A percentile compares a stretch with the other conserved stretches of the same genome.
phyloP scores from a whole-genome alignment of 2,329 filamentous ascomycete species.

The Neofusicoccum parvum region DNA sequence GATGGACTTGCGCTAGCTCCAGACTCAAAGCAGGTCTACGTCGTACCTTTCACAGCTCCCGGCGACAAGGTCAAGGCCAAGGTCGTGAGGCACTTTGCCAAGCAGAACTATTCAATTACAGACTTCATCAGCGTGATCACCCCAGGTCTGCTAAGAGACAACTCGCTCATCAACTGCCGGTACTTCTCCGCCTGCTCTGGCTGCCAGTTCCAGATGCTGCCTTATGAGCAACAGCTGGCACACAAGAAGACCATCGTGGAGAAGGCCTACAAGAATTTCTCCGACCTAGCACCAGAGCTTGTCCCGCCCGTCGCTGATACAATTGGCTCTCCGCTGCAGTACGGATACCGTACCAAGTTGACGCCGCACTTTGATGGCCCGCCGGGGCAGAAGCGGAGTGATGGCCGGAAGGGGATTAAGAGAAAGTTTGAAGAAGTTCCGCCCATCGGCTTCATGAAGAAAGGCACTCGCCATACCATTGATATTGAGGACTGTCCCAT shows the following conservation, averaged over 20 bases:
- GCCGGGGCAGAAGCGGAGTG: slow-evolving; percentile 51
- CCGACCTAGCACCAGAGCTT: slow-evolving; percentile 72
- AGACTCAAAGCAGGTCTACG: slow-evolving; percentile 71
- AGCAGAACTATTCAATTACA: slow-evolving; percentile 71
- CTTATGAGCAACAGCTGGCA: slow-evolving; percentile 80
- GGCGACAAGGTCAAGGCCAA: slow-evolving; percentile 81
- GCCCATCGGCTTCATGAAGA: slow-evolving; percentile 86
- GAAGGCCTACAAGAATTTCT: slow-evolving; percentile 91
- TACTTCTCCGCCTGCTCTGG: slow-evolving; percentile 90
- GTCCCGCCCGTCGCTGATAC: slow-evolving; percentile 80
- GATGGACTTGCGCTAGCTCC: slow-evolving; percentile 81
- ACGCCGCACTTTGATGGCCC: slow-evolving; percentile 94
- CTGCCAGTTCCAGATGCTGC: slow-evolving; percentile 97
- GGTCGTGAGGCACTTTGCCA: slow-evolving; percentile 69
- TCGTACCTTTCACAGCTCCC: slow-evolving; percentile 85
- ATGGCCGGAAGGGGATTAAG: slow-evolving; percentile 54
- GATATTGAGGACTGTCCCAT: slow-evolving; percentile 99
- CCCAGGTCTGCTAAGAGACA: slow-evolving; percentile 75
- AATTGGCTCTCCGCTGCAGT: slow-evolving; percentile 86
- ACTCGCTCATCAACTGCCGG: slow-evolving; percentile 73
- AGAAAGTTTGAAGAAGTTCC: slow-evolving; percentile 67
- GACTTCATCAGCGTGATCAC: slow-evolving; percentile 79
- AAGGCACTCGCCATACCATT: slow-evolving; percentile 76
- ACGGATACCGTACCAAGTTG: slow-evolving; percentile 93
- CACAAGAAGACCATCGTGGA: slow-evolving; percentile 87